phyloP scores from a whole-genome alignment of 192 early-diverging fungal genomes.

The Phlyctochytrium planicorne region DNA sequence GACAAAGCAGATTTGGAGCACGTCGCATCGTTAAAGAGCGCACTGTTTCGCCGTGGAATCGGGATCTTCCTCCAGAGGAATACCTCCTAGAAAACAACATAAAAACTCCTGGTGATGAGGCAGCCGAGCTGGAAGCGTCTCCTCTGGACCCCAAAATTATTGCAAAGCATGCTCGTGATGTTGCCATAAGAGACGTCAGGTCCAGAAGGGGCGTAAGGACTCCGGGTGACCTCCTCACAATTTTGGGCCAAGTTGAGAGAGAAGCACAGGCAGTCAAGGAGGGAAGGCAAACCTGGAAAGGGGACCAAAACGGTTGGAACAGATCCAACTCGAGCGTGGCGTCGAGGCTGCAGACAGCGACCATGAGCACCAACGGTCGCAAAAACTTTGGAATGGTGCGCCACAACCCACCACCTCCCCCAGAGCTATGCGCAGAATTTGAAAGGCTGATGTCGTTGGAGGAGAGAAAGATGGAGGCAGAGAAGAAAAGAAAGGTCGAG shows the following conservation, averaged over 20 bases:
- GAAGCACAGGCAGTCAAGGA: constrained; percentile 8
- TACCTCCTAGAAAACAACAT: no score
- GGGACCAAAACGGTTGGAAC: not conserved
- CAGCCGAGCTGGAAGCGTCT: constrained; percentile 12
- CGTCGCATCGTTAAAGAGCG: not conserved
- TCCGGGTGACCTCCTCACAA: constrained; percentile 20
- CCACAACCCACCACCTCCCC: not conserved
- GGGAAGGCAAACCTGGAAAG: not conserved
- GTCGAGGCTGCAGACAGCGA: not conserved
- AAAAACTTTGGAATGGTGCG: not conserved
- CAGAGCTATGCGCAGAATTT: not conserved
- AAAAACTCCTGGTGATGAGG: not conserved
- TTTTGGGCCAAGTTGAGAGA: constrained; percentile 27
- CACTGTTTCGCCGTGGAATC: not conserved
- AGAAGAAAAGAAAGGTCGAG: not conserved
- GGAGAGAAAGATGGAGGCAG: not conserved
- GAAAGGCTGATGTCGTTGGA: not conserved
- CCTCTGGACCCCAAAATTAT: not conserved
- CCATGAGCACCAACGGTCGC: not conserved
- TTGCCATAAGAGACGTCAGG: constrained; percentile 17
- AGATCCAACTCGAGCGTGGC: no score
- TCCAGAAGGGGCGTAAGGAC: constrained; percentile 19
- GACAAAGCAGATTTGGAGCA: not conserved
- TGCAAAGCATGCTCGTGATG: not conserved
- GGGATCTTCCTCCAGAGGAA: constrained; percentile 5